Evolutionary conservation across 83 land plant species (phyloP), one percentile per base, ranked within the genome.

Genomic region (Picea abies): DNA sequence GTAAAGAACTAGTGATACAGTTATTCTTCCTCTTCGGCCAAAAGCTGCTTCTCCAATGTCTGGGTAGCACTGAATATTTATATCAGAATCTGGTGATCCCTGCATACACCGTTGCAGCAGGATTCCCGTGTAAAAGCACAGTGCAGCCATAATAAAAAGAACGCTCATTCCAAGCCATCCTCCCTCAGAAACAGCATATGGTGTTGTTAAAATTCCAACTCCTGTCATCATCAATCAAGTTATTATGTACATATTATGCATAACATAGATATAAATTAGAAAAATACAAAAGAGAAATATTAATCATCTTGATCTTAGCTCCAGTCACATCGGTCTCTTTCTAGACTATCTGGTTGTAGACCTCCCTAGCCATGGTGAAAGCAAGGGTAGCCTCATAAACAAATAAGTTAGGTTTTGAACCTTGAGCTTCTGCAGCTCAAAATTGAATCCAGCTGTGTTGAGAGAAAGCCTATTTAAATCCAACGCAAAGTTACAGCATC

Each of bases 41-140:
- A 97, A 97, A 1, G 99, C 93, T 11, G 86, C 84, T 17, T 91
- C 89, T 7, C 97, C 99, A 32, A 98, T 86, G 56, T 96, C 99
- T 10, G 95, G 97, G 77, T 98, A 98, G 20, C 85, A 90, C 44
- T 82, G 76, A 16, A 93, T 82, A 16, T 62, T 81, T 12, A 92
- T 85, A 49, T 90, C 78, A 2, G 56, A 11, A 10, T 52, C 3
- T 52, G 10, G 12, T 52, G 56, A 52, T 65, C 10, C 22, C 20
- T 65, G 10, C 93, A 98, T 87, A 82, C 99, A 96, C 35, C 90
- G 87, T 44, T 90, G 61, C 14, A 98, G 80, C 0, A 98, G 91
- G 39, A 94, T 16, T 23, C 94, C 93, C 25, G 98, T 94, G 89
- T 96, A 98, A 85, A 90, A 96, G 26, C 95, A 90, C 0, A 86